Evolutionary conservation across 371 early-diverging fungal species (phyloP), one percentile per base, ranked within the genome.

Genomic region (Zychaea mexicana): DNA sequence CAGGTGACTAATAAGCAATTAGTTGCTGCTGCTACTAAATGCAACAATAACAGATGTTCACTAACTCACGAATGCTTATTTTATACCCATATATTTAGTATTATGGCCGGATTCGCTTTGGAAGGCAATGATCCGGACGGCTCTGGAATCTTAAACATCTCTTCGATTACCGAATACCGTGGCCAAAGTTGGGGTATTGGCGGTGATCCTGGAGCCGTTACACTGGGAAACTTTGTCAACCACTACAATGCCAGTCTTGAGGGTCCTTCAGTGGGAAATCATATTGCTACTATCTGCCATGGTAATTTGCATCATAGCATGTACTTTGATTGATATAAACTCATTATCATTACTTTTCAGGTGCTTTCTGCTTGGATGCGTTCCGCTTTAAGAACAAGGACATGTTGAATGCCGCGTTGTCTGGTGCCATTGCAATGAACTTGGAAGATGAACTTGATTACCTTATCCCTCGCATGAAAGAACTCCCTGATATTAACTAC

Each of bases 101-200:
- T 76, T 46, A 76, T 74, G 52, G 73, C 79, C 10, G 79, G 74
- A 12, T 76, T 71, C 58, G 73, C 71, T 19, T 61, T 74, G 36
- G 64, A 65, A 61, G 73, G 74, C 4, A 54, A 72, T 27, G 33
- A 52, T 0, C 26, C 12, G 15, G 53, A 67, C 27, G 46, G 62
- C 28, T 57, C 66, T 2, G 62, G 65, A 2, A 32, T 70, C 2
- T 31, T 69, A 19, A 70, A 73, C 38, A 49, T 67, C 27, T 49
- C 52, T 13, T 38, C 71, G 4, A 60, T 67, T 22, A 61, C 59
- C 9, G 80, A 79, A 59, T 74, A 73, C 27, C 76, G 83, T 62
- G 81, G 81, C 2, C 60, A 80, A 12, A 79, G 79, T 54, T 83
- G 71, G 61, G 70, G 72, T 24, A 71, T 69, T 19, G 83, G 83